Evolutionary conservation across 805 yeast species (phyloP), one percentile per base, ranked within the genome.

Genomic region (Starmerella apis): DNA sequence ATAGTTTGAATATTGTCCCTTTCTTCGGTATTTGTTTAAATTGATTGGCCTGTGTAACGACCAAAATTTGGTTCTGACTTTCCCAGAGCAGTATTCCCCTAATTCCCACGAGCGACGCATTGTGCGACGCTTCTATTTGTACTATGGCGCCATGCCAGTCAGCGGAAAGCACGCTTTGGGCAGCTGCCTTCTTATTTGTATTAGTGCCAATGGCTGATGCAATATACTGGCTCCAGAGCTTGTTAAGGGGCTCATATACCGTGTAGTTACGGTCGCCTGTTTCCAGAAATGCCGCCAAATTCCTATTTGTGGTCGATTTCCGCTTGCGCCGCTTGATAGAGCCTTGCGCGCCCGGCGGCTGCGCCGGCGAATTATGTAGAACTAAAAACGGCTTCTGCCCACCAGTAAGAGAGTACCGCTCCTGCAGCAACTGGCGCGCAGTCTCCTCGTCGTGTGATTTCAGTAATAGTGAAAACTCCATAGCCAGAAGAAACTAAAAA

Each of bases 41-140:
- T 27, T 48, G 50, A 41, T 51, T 47, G 41, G 74, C 61, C 2
- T 74, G 74, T 1, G 79, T 74, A 11, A 80, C 79, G 43, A 86
- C 60, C 2, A 85, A 73, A 60, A 85, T 81, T 52, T 76, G 74
- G 56, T 79, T 78, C 62, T 83, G 86, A 8, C 90, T 75, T 62
- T 87, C 96, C 83, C 92, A 84, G 2, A 85, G 68, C 1, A 87
- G 84, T 4, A 87, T 83, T 0, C 96, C 96, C 33, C 69, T 56
- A 28, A 73, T 58, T 0, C 92, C 94, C 7, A 81, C 71, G 49
- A 76, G 61, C 45, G 77, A 73, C 4, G 71, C 67, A 59, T 81
- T 82, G 19, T 67, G 65, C n/a, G 85, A 71, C 43, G 77, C 74
- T 2, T 71, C 59, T 0, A 87, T 87, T 13, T 71, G 71, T 13